Percentiles rank a stretch among this genome's conserved stretches.
These are phyloP conservation scores for Talaromyces verruculosus DNA, from an alignment of 2,329 filamentous ascomycete genomes.

Conservation along the genomic window DNA sequence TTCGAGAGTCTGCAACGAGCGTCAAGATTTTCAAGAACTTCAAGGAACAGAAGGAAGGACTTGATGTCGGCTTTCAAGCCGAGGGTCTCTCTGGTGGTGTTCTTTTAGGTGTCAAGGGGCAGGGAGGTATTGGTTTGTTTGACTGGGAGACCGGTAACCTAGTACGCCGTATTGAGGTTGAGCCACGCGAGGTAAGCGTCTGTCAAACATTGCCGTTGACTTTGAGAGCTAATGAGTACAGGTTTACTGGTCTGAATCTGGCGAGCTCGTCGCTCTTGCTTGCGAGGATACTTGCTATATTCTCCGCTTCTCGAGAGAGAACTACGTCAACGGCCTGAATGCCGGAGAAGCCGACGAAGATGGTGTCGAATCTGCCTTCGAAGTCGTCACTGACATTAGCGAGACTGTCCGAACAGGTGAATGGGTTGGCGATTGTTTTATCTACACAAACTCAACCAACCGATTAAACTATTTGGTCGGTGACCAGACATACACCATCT, in stretches of 20 bases:
- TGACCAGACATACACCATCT: conserved; percentile 96
- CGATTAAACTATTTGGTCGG: conserved; percentile 96
- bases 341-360: conserved; percentile 81
- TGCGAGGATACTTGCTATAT: conserved; percentile 97
- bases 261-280: conserved; percentile 86
- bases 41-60: conserved; percentile 80
- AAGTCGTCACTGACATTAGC: conserved; percentile 92
- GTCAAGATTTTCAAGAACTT: conserved; percentile 99
- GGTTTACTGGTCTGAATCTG: conserved; percentile 97
- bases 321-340: conserved; percentile 80
- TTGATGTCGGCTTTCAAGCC: conserved; percentile 93
- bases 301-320: conserved; percentile 84
- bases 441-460: conserved; percentile 97
- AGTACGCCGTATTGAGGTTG: conserved; percentile 85
- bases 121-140: conserved; percentile 92
- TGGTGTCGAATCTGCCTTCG: conserved; percentile 92
- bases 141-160: conserved; percentile 91
- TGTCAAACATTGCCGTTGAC: not conserved
- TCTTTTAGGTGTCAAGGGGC: conserved; percentile 88
- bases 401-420: conserved; percentile 91
- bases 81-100: conserved; percentile 88
- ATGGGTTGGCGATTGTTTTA: conserved; percentile 98
- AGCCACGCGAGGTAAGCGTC: conserved; percentile 58
- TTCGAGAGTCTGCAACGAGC: conserved; percentile 88
- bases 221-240: conserved; percentile 33